Conservation (phyloP, 441 rosid genomes). For the Croton laevigatus region DNA sequence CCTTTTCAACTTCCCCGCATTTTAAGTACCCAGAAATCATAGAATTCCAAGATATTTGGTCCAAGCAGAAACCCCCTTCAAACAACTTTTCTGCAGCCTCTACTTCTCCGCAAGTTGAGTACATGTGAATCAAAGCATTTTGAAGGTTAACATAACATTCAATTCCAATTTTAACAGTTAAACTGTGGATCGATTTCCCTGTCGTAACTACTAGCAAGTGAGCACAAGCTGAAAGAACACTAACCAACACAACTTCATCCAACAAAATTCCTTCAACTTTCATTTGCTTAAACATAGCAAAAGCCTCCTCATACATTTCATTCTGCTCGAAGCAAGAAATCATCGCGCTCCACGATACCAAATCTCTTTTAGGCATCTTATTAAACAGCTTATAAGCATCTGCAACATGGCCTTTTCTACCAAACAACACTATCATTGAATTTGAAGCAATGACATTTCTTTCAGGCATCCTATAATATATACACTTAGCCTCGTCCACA, state of each 20-base stretch:
- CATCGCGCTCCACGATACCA: slow-evolving; percentile 64
- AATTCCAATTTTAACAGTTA: slow-evolving; percentile 40
- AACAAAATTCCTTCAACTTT: slow-evolving; percentile 30
- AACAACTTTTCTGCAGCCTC: slow-evolving; percentile 43
- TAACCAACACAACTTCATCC: slow-evolving; percentile 53
- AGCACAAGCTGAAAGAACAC: slow-evolving; percentile 50
- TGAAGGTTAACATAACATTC: slow-evolving; percentile 51
- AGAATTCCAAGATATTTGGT: slow-evolving; percentile 61
- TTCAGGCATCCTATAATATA: slow-evolving; percentile 46
- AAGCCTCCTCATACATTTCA: slow-evolving; percentile 41
- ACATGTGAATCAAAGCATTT: slow-evolving; percentile 59
- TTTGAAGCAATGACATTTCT: slow-evolving; percentile 51
- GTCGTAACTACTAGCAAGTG: slow-evolving; percentile 20
- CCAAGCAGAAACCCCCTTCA: slow-evolving; percentile 30
- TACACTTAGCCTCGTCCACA: slow-evolving; percentile 40
- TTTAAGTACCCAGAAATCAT: slow-evolving; percentile 54
- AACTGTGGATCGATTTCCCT: slow-evolving; percentile 41
- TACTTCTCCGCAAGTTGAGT: slow-evolving; percentile 44
- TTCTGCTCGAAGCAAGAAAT: slow-evolving; percentile 57
- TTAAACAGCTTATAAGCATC: slow-evolving; percentile 43
- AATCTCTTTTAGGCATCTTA: slow-evolving; percentile 44
- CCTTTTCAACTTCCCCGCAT: slow-evolving; percentile 44
- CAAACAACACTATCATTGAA: slow-evolving; percentile 55
- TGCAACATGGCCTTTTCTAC: slow-evolving; percentile 37
- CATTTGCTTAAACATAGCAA: slow-evolving; percentile 41